A percentile compares a stretch with the other conserved stretches of the same genome.
These are phyloP conservation scores for Trebouxia sp. DNA, from an alignment of 139 green algal species.

Conservation along the genomic window DNA sequence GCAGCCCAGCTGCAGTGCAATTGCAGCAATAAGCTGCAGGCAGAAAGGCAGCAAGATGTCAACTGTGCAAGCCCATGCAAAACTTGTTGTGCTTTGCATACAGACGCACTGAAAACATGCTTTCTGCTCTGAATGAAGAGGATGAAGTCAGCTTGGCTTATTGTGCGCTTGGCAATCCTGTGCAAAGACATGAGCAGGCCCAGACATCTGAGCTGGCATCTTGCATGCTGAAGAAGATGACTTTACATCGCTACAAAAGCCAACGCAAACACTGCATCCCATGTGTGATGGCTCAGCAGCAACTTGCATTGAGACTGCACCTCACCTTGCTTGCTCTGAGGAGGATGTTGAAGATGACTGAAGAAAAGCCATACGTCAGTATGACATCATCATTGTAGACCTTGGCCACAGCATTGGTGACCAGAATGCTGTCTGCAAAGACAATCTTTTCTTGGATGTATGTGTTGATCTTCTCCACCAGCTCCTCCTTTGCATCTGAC, in stretches of 20 bases:
- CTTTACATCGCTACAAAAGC: not conserved
- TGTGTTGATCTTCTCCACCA: conserved; percentile 51
- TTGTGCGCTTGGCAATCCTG: too few species aligned
- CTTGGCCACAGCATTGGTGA: conserved; percentile 70
- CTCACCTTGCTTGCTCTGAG: conserved; percentile 53
- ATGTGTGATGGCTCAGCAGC: not conserved
- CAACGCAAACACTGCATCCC: too few species aligned
- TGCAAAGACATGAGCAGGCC: too few species aligned
- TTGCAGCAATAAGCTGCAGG: not conserved
- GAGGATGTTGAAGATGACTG: conserved; percentile 67
- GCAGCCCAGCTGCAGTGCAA: not conserved
- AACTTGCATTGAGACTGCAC: not conserved
- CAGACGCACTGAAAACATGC: too few species aligned
- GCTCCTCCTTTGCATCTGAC: conserved; percentile 56
- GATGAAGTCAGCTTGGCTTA: too few species aligned
- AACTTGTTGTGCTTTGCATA: too few species aligned
- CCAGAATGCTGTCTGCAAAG: conserved; percentile 76
- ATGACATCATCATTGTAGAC: conserved; percentile 89
- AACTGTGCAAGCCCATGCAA: too few species aligned
- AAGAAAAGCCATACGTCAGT: conserved; percentile 83
- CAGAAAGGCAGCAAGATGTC: too few species aligned
- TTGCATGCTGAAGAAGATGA: not conserved
- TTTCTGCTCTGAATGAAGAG: too few species aligned
- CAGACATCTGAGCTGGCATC: too few species aligned
- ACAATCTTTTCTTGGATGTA: conserved; percentile 76